Conservation (phyloP, 345 rosid species). For the Lepidium sativum region DNA sequence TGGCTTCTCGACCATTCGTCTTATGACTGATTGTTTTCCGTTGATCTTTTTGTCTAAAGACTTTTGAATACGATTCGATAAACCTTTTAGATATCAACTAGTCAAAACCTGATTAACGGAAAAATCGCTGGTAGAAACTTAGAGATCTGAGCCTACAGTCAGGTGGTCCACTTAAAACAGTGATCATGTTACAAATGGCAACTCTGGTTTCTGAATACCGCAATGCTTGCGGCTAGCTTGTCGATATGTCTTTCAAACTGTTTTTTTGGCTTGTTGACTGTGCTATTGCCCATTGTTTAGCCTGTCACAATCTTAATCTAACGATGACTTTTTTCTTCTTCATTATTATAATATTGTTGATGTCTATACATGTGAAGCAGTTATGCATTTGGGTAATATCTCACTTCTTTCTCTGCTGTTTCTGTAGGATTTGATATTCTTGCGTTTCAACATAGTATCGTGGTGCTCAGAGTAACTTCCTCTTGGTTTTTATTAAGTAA, state of each 20-base stretch:
- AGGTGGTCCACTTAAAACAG: constrained; percentile 11
- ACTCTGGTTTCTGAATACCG: neutral
- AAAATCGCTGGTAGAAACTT: neutral
- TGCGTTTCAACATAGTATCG: neutral
- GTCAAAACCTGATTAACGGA: neutral
- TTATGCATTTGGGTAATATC: neutral
- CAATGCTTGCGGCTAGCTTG: constrained; percentile 6
- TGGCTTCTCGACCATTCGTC: neutral
- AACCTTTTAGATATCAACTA: neutral
- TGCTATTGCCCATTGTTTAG: constrained; percentile 13
- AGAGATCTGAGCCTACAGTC: constrained; percentile 22
- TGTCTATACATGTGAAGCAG: constrained; percentile 23
- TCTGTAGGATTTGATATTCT: constrained; percentile 10
- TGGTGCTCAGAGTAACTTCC: neutral
- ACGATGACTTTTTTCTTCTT: neutral
- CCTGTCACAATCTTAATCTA: constrained; percentile 9
- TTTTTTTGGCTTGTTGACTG: neutral
- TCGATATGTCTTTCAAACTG: neutral
- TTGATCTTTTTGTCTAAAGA: neutral
- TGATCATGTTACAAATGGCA: neutral
- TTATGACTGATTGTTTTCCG: neutral
- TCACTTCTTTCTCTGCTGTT: neutral
- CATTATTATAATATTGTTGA: neutral
- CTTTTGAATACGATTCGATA: neutral
- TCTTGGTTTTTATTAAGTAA: constrained; percentile 19